Conservation (phyloP, 2,329 filamentous ascomycete genomes). For the Sphaerulina musiva region DNA sequence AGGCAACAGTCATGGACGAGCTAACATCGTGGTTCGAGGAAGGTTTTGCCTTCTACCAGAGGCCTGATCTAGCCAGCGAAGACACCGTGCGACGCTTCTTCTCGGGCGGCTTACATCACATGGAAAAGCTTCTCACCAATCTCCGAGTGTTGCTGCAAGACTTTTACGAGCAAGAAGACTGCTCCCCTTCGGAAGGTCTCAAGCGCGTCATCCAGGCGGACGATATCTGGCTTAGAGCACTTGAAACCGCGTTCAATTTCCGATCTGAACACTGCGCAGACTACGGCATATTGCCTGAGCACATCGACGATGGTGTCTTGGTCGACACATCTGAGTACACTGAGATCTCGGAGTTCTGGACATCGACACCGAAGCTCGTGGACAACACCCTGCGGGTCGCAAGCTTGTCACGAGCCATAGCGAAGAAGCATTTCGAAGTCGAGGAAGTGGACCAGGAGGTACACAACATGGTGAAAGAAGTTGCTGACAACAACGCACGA, state of each 20-base stretch:
- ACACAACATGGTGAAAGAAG: slow-evolving; percentile 39
- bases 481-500: slow-evolving; percentile 47
- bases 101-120: slow-evolving; percentile 39
- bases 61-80: slow-evolving; percentile 60
- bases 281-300: slow-evolving; percentile 67
- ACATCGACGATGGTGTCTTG: slow-evolving; percentile 46
- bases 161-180: slow-evolving; percentile 8
- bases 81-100: slow-evolving; percentile 85
- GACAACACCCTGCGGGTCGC: slow-evolving; percentile 35
- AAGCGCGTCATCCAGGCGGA: slow-evolving; percentile 59
- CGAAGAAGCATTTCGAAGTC: slow-evolving; percentile 37
- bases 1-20: slow-evolving; percentile 65
- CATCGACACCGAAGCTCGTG: slow-evolving; percentile 53
- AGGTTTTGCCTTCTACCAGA: slow-evolving; percentile 61
- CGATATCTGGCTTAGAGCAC: slow-evolving; percentile 61
- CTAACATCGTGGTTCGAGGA: slow-evolving; percentile 68
- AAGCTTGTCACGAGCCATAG: slow-evolving; percentile 38
- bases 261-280: slow-evolving; percentile 60
- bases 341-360: slow-evolving; percentile 77
- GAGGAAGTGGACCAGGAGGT: slow-evolving; percentile 30
- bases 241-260: slow-evolving; percentile 62
- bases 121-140: slow-evolving; percentile 26
- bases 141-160: slow-evolving; percentile 22
- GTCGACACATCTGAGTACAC: slow-evolving; percentile 53
- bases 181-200: slow-evolving; percentile 40